Evolutionary conservation across 164 flowering plant species (phyloP).

Genomic region (Annona cherimola): DNA sequence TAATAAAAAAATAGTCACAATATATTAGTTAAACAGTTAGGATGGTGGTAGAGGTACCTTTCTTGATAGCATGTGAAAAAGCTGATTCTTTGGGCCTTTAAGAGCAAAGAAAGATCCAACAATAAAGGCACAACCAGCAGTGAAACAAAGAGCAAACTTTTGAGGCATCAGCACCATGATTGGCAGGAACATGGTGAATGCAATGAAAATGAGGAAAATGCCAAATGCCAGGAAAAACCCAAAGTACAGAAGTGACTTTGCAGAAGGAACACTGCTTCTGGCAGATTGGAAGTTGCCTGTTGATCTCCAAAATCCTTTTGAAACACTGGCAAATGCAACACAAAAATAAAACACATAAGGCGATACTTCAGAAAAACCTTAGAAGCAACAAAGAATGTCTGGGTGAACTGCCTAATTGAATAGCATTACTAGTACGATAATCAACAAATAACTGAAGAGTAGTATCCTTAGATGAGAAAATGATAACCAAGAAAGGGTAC

Average conservation of each 20-base stretch:
- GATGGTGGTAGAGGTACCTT: constrained; percentile 45
- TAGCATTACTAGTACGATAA: background rate
- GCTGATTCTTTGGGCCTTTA: constrained; percentile 85
- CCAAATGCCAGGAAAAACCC: constrained; percentile 80
- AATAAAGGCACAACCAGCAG: constrained; percentile 80
- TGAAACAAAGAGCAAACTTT: constrained; percentile 92
- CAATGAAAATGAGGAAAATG: constrained; percentile 82
- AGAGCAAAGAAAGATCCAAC: constrained; percentile 88
- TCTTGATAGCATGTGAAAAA: constrained; percentile 80
- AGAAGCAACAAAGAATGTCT: background rate
- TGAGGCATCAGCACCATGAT: constrained; percentile 97
- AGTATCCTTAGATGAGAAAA: background rate
- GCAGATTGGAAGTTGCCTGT: constrained; percentile 90
- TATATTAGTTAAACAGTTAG: background rate
- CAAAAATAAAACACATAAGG: background rate
- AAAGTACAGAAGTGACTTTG: constrained; percentile 85
- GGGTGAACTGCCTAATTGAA: background rate
- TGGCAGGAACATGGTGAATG: constrained; percentile 95
- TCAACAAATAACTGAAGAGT: background rate
- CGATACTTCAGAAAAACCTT: background rate
- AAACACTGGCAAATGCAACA: constrained; percentile 51
- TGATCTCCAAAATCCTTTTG: constrained; percentile 82
- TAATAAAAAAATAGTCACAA: background rate
- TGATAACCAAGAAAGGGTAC: background rate
- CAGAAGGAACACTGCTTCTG: constrained; percentile 81